These are phyloP conservation scores for Acanthamoeba castellanii DNA, from an alignment of 208 protist species.

Conservation along the genomic window DNA sequence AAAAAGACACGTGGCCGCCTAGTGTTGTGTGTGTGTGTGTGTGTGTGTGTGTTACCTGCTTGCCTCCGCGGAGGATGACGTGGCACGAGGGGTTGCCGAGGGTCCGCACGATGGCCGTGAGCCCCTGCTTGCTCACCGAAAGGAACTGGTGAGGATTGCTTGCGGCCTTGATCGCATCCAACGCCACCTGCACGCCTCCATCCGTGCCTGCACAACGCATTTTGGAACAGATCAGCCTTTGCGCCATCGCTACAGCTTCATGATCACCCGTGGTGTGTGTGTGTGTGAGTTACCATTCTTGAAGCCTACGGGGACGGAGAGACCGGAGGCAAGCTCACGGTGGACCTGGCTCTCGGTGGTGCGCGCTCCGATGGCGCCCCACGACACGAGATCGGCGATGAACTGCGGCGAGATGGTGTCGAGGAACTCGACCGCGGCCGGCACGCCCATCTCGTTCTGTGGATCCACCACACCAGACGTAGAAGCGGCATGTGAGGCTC, in stretches of 20 bases:
- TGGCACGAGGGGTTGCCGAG: slow-evolving; percentile 87
- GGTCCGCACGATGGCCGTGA: slow-evolving; percentile 85
- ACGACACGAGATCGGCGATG: slow-evolving; percentile 87
- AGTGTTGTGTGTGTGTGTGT: no score
- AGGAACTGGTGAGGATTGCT: slow-evolving; percentile 86
- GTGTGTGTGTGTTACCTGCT: slow-evolving; percentile 53
- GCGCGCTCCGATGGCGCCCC: slow-evolving; percentile 89
- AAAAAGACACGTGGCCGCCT: no score
- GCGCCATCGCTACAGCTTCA: not conserved
- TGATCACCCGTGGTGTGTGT: not conserved
- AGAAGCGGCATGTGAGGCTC: not conserved
- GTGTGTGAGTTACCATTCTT: slow-evolving; percentile 85
- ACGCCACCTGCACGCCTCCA: slow-evolving; percentile 30
- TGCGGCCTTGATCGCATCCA: slow-evolving; percentile 80
- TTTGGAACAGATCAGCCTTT: no score
- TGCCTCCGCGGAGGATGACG: slow-evolving; percentile 87
- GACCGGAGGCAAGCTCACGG: slow-evolving; percentile 89
- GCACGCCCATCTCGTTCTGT: slow-evolving; percentile 87
- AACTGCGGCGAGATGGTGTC: slow-evolving; percentile 92
- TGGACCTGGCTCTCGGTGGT: slow-evolving; percentile 90
- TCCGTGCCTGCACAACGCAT: slow-evolving; percentile 48
- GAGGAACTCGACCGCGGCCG: slow-evolving; percentile 88
- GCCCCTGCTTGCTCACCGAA: slow-evolving; percentile 73
- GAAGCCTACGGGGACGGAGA: slow-evolving; percentile 90
- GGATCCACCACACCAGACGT: not conserved